phyloP scores from a whole-genome alignment of 2,329 filamentous ascomycete species.

The Emergomyces orientalis region DNA sequence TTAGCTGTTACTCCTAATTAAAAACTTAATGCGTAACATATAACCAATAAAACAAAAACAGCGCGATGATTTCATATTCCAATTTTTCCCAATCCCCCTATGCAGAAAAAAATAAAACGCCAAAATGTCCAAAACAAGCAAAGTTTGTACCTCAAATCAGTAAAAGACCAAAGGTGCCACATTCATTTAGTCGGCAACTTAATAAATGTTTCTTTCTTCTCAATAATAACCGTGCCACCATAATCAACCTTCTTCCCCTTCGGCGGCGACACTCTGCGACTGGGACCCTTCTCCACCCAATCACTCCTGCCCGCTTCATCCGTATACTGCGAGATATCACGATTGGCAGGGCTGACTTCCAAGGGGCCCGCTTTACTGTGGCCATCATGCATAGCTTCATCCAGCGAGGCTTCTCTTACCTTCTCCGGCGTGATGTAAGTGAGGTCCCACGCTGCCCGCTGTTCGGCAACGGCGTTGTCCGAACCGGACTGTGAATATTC shows the following conservation, averaged over 20 bases:
- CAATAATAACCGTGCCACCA: conserved; percentile 6
- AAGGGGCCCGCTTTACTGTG: conserved; percentile 42
- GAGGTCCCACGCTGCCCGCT: conserved; percentile 60
- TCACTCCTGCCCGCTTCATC: conserved; percentile 39
- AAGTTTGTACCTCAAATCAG: background rate
- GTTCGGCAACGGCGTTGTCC: conserved; percentile 50
- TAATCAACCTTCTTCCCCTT: conserved; percentile 26
- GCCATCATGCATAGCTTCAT: conserved; percentile 35
- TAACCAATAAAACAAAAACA: background rate
- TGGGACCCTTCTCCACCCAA: conserved; percentile 32
- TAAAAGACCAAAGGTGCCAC: background rate
- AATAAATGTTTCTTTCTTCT: conserved; percentile 26
- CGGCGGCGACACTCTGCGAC: conserved; percentile 28
- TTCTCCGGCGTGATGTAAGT: conserved; percentile 57
- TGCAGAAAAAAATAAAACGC: background rate
- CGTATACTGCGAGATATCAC: conserved; percentile 45
- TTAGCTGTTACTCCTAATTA: background rate
- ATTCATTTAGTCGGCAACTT: background rate
- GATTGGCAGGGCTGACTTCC: conserved; percentile 53
- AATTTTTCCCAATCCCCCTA: background rate
- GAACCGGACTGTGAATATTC: conserved; percentile 62
- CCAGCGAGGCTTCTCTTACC: conserved; percentile 31
- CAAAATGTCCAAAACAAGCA: background rate
- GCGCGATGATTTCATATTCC: background rate
- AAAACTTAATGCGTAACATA: background rate